Conservation (phyloP, 495 filamentous ascomycete genomes). For the Podospora didyma region DNA sequence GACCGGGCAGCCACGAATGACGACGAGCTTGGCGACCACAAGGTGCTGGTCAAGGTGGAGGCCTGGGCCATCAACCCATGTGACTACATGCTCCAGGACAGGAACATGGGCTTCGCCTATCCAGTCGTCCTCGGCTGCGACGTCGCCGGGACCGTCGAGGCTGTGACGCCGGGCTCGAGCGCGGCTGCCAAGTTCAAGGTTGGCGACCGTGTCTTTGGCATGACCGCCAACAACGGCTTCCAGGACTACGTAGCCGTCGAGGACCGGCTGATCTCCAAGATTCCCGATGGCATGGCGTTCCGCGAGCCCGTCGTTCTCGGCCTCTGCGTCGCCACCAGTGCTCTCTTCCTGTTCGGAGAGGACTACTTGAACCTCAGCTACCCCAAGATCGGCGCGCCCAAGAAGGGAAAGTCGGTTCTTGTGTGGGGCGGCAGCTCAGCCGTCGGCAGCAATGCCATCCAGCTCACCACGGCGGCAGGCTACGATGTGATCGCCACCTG, state of each 20-base stretch:
- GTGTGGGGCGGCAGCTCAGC: conserved; percentile 55
- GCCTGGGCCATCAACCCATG: conserved; percentile 34
- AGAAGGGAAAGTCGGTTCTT: conserved; percentile 24
- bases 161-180: not conserved
- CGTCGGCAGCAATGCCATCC: conserved; percentile 58
- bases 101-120: conserved; percentile 12
- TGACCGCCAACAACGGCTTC: not conserved
- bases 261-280: not conserved
- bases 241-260: conserved; percentile 1
- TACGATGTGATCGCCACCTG: conserved; percentile 56
- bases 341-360: conserved; percentile 32
- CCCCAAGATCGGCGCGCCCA: conserved; percentile 17
- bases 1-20: conserved; percentile 3
- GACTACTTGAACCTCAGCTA: conserved; percentile 28
- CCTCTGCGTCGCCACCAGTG: not conserved
- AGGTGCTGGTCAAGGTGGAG: conserved; percentile 25
- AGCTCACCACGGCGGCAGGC: conserved; percentile 54
- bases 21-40: conserved; percentile 11
- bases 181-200: not conserved
- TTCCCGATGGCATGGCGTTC: not conserved
- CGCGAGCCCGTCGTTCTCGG: not conserved
- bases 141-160: not conserved
- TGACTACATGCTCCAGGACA: conserved; percentile 29
- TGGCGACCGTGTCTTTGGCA: conserved; percentile 1
- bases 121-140: not conserved